Conservation (phyloP, 2,329 filamentous ascomycete species). For the Fusarium sp. region DNA sequence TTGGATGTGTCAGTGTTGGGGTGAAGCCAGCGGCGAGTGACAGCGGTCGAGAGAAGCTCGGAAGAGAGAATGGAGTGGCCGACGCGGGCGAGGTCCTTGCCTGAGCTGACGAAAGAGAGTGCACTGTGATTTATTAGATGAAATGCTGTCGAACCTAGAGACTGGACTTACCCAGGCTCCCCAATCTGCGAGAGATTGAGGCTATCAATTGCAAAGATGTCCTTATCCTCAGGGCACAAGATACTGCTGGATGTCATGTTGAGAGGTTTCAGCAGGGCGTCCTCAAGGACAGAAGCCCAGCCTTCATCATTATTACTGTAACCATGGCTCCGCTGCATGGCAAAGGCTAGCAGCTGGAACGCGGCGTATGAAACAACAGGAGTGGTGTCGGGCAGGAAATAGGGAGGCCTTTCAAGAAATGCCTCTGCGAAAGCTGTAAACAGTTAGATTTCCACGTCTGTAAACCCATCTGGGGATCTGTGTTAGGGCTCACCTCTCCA, state of each 20-base stretch:
- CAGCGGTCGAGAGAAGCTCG: conserved; percentile 26
- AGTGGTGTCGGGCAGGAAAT: conserved; percentile 36
- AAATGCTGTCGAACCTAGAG: fast-evolving
- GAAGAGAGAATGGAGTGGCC: conserved; percentile 40
- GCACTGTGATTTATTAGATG: conserved; percentile 8
- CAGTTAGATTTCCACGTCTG: not conserved
- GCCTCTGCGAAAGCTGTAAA: conserved; percentile 9
- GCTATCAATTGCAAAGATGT: conserved; percentile 20
- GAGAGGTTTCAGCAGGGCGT: conserved; percentile 10
- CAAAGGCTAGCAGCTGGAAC: conserved; percentile 38
- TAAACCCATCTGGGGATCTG: fast-evolving
- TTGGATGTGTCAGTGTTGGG: conserved; percentile 48
- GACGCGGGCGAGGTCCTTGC: conserved; percentile 33
- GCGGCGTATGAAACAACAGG: conserved; percentile 38
- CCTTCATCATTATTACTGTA: fast-evolving
- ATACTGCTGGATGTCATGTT: conserved; percentile 27
- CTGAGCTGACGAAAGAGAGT: conserved; percentile 34
- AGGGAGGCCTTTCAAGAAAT: conserved; percentile 22
- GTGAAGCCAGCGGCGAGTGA: conserved; percentile 49
- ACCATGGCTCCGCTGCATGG: conserved; percentile 15
- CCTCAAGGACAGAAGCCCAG: conserved; percentile 14
- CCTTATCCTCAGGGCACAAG: not conserved
- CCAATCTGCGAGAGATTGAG: conserved; percentile 21
- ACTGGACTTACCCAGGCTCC: conserved; percentile 24
- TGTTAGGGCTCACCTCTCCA: conserved; percentile 11